Evolutionary conservation across 73 alveolate genomes (phyloP).

Genomic region (Loxodes magnus): DNA sequence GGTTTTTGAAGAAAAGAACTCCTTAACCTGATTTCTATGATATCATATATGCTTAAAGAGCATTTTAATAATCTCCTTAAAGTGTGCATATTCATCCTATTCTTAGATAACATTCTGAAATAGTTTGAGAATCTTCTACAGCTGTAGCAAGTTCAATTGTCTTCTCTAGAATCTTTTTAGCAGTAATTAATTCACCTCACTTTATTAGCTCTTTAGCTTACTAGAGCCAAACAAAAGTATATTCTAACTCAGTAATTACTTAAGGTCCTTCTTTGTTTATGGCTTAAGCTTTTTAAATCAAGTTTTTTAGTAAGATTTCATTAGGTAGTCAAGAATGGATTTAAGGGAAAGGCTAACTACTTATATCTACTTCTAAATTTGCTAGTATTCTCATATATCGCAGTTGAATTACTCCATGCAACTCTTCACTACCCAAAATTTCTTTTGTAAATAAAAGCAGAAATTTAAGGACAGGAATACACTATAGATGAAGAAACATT

Average conservation of each 20-base stretch:
- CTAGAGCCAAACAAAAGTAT: constrained; percentile 49
- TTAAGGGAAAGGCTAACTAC: constrained; percentile 19
- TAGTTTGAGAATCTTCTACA: constrained; percentile 36
- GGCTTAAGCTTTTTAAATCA: constrained; percentile 45
- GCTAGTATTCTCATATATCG: constrained; percentile 43
- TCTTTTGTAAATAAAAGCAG: constrained; percentile 50
- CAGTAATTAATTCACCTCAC: constrained; percentile 60
- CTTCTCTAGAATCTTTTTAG: constrained; percentile 59
- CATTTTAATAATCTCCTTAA: constrained; percentile 25
- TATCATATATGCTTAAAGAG: constrained; percentile 6
- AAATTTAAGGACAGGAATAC: constrained; percentile 52
- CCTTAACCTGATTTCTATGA: constrained; percentile 27
- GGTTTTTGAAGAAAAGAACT: constrained; percentile 18
- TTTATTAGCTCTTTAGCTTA: constrained; percentile 70
- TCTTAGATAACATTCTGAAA: constrained; percentile 22
- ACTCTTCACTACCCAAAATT: constrained; percentile 44
- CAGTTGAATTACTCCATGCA: constrained; percentile 31
- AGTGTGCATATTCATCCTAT: constrained; percentile 9
- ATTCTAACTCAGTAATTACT: constrained; percentile 47
- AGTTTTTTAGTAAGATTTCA: constrained; percentile 41
- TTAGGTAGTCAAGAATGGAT: constrained; percentile 27
- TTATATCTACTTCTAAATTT: constrained; percentile 3
- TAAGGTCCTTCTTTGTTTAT: constrained; percentile 50
- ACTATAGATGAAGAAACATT: constrained; percentile 50
- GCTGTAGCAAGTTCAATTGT: constrained; percentile 61